phyloP scores from a whole-genome alignment of 2,329 filamentous ascomycete genomes.

The Xylariaceae sp. region DNA sequence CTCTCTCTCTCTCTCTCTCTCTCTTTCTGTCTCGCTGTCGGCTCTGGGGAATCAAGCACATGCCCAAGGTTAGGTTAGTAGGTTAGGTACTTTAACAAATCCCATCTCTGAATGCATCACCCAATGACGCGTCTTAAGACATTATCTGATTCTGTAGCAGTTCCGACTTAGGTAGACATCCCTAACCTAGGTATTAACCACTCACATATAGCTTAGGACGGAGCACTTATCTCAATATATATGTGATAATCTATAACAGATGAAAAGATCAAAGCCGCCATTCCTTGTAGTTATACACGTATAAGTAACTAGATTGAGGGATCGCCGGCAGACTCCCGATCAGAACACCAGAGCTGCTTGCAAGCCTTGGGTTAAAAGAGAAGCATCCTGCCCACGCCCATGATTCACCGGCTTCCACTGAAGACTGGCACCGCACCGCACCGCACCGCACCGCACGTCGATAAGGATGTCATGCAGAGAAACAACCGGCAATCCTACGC shows the following conservation, averaged over 20 bases:
- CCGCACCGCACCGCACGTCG: neutral
- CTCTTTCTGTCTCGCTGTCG: neutral
- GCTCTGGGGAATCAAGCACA: neutral
- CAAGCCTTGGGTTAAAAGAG: conserved; percentile 1
- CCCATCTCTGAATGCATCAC: neutral
- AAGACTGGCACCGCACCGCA: conserved; percentile 4
- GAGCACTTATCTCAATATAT: too few relatives aligned
- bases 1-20: too few relatives aligned
- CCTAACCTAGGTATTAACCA: too few relatives aligned
- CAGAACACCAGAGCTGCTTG: neutral
- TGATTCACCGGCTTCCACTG: neutral
- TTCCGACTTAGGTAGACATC: too few relatives aligned
- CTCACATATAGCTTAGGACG: too few relatives aligned
- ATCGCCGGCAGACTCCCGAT: neutral
- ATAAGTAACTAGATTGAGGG: neutral
- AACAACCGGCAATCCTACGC: conserved; percentile 8
- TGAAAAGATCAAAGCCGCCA: too few relatives aligned
- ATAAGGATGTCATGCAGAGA: conserved; percentile 15
- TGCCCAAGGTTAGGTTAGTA: neutral
- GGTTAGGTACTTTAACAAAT: too few relatives aligned
- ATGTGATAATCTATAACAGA: too few relatives aligned
- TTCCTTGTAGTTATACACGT: too few relatives aligned
- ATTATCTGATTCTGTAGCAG: too few relatives aligned
- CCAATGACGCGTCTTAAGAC: neutral
- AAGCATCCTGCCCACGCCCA: conserved; percentile 2